phyloP scores from a whole-genome alignment of 2,329 filamentous ascomycete species.

The Ceratocystis harringtonii region DNA sequence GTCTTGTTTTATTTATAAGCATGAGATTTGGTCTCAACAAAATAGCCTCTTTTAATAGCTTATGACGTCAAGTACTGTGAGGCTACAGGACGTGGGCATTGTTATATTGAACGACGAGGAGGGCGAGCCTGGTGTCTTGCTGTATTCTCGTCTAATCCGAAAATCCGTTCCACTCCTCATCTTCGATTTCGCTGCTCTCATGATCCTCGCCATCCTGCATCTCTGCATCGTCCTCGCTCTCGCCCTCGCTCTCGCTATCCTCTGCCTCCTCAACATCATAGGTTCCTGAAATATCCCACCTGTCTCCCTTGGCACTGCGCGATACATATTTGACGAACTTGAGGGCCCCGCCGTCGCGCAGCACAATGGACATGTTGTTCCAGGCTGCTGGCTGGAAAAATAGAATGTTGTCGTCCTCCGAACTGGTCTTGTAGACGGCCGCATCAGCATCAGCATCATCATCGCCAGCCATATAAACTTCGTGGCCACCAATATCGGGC shows the following conservation, averaged over 20 bases:
- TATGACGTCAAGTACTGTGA: neutral
- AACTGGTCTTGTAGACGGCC: slow-evolving; percentile 68
- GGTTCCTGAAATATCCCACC: slow-evolving; percentile 77
- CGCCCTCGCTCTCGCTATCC: slow-evolving; percentile 29
- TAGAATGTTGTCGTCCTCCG: slow-evolving; percentile 59
- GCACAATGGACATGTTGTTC: slow-evolving; percentile 84
- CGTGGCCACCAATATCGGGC: slow-evolving; percentile 57
- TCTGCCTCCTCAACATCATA: slow-evolving; percentile 54
- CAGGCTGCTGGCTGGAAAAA: slow-evolving; percentile 53
- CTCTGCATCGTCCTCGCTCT: slow-evolving; percentile 23
- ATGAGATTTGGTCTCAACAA: neutral
- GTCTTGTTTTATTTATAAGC: neutral
- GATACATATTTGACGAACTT: slow-evolving; percentile 97
- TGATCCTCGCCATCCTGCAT: slow-evolving; percentile 19
- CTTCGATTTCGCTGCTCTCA: slow-evolving; percentile 8
- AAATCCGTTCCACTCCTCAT: slow-evolving; percentile 13
- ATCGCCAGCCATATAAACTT: slow-evolving; percentile 88
- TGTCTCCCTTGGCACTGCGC: slow-evolving; percentile 63
- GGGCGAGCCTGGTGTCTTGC: neutral
- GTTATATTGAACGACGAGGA: neutral
- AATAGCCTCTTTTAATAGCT: neutral
- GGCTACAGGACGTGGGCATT: neutral
- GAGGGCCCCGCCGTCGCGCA: slow-evolving; percentile 72
- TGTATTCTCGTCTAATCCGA: slow-evolving; percentile 11
- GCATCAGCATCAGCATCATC: slow-evolving; percentile 60